A percentile compares a stretch with the other conserved stretches of the same genome.
Conservation (phyloP, 305 asterid species). For the Fraxinus nigra region DNA sequence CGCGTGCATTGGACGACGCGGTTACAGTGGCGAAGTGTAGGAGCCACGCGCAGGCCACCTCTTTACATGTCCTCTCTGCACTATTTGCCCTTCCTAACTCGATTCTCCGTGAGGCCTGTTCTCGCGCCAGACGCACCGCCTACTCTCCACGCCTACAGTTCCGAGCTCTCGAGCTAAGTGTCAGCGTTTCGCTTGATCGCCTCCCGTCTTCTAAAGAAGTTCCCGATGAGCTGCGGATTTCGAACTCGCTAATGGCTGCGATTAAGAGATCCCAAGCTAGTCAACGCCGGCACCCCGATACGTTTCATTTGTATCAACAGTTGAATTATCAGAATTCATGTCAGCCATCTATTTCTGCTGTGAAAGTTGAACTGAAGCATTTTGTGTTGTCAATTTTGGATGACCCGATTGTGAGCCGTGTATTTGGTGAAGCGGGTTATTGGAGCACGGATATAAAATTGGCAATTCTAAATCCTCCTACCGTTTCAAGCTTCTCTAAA, state of each 20-base stretch:
- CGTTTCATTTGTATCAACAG: conserved; percentile 75
- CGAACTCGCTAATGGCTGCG: conserved; percentile 91
- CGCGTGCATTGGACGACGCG: conserved; percentile 69
- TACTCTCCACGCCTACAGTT: conserved; percentile 73
- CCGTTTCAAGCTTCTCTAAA: conserved; percentile 43
- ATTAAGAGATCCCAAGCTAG: conserved; percentile 87
- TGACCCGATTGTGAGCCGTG: conserved; percentile 91
- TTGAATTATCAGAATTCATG: conserved; percentile 33
- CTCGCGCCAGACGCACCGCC: conserved; percentile 73
- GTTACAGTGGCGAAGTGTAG: conserved; percentile 73
- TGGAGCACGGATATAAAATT: conserved; percentile 71
- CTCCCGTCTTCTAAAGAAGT: conserved; percentile 48
- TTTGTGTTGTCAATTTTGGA: conserved; percentile 78
- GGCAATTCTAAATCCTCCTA: conserved; percentile 66
- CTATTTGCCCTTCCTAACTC: conserved; percentile 63
- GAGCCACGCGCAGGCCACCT: conserved; percentile 83
- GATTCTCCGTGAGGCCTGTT: conserved; percentile 66
- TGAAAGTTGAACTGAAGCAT: conserved; percentile 79
- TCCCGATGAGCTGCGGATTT: conserved; percentile 58
- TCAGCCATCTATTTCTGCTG: conserved; percentile 56
- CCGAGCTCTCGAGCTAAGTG: conserved; percentile 74
- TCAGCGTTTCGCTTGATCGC: conserved; percentile 76
- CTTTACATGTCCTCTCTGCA: conserved; percentile 77
- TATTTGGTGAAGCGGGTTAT: conserved; percentile 87
- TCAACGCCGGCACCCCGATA: conserved; percentile 86